phyloP scores from a whole-genome alignment of 768 basidiomycete species.

The Cytidiella melzeri region DNA sequence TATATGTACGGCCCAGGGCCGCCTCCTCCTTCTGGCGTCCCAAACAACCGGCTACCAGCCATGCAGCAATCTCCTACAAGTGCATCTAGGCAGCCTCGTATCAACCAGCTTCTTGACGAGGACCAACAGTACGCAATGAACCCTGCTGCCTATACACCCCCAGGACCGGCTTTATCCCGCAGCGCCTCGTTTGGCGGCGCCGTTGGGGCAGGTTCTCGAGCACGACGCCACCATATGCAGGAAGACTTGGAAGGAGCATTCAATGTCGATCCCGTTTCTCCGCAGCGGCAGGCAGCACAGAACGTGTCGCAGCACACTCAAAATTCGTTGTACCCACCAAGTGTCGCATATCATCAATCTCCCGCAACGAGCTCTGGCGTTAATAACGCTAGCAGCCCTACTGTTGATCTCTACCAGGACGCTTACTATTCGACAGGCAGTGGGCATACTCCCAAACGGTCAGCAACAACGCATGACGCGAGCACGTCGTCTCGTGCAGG shows the following conservation, averaged over 20 bases:
- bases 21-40: conserved; percentile 35
- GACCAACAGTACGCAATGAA: conserved; percentile 40
- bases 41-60: conserved; percentile 41
- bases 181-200: conserved; percentile 60
- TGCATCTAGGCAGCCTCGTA: conserved; percentile 50
- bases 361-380: conserved; percentile 19
- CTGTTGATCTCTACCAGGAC: conserved; percentile 47
- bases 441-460: conserved; percentile 47
- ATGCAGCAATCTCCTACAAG: conserved; percentile 41
- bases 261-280: conserved; percentile 28
- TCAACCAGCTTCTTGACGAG: conserved; percentile 62
- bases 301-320: conserved; percentile 18
- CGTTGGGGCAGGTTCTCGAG: conserved; percentile 36
- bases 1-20: conserved; percentile 45
- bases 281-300: conserved; percentile 33
- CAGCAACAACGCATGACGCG: conserved; percentile 48
- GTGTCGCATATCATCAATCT: conserved; percentile 53
- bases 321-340: conserved; percentile 52
- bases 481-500: conserved; percentile 40
- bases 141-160: conserved; percentile 46
- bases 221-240: conserved; percentile 60
- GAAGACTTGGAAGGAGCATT: conserved; percentile 61
- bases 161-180: conserved; percentile 48
- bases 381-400: conserved; percentile 25
- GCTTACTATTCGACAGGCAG: conserved; percentile 53